These are phyloP conservation scores for Pleurostoma richardsiae DNA, from an alignment of 2,329 filamentous ascomycete species.

Conservation along the genomic window DNA sequence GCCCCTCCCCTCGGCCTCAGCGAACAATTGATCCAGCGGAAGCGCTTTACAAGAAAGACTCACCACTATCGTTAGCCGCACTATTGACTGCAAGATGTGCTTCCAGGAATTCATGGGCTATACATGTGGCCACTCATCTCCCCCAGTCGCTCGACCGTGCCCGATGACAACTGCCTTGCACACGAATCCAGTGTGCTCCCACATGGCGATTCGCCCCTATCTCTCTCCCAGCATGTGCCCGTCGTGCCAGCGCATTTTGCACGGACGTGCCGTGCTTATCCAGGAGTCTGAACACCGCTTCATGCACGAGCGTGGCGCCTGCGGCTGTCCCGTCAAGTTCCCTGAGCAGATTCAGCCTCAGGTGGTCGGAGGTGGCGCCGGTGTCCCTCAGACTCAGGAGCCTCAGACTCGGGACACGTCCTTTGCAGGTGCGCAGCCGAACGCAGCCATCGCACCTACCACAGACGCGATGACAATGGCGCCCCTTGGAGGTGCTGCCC, in stretches of 20 bases:
- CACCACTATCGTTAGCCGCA: neutral
- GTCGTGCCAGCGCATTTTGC: constrained; percentile 29
- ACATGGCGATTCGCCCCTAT: constrained; percentile 21
- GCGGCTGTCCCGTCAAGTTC: constrained; percentile 30
- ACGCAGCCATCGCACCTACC: no score
- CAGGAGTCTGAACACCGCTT: constrained; percentile 35
- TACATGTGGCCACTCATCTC: constrained; percentile 39
- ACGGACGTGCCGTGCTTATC: constrained; percentile 32
- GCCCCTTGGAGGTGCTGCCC: no score
- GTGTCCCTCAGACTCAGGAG: no score
- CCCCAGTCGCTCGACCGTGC: constrained; percentile 33
- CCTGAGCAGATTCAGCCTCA: constrained; percentile 28
- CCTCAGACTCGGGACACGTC: no score
- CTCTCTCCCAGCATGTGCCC: constrained; percentile 28
- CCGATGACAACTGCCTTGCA: constrained; percentile 32
- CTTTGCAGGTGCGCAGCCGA: no score
- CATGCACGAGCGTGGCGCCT: constrained; percentile 38
- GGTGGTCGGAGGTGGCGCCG: constrained; percentile 12
- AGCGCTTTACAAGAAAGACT: no score
- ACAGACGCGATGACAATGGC: no score
- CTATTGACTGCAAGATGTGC: constrained; percentile 31
- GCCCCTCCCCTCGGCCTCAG: no score
- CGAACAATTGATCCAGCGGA: no score
- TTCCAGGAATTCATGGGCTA: constrained; percentile 39
- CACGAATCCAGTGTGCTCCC: constrained; percentile 27